Conservation (phyloP, 257 asterid genomes). For the Solanum pinnatisectum region DNA sequence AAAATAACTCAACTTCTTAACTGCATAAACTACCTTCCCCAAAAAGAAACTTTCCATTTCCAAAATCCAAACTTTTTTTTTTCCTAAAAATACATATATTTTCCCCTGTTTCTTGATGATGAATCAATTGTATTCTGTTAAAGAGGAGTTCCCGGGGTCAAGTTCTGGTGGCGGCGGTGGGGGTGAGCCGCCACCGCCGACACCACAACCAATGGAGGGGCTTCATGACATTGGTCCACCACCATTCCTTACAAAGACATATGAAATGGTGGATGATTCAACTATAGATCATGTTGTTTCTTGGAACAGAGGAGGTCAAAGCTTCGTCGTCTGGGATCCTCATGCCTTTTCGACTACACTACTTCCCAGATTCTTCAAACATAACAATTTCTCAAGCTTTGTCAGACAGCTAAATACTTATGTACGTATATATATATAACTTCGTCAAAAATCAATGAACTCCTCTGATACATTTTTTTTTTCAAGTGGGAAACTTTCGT, state of each 20-base stretch:
- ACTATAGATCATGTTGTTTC: constrained; percentile 41
- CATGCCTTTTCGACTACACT: constrained; percentile 47
- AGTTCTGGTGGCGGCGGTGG: neutral
- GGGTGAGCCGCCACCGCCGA: neutral
- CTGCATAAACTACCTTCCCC: constrained; percentile 23
- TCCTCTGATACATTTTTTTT: neutral
- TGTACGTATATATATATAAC: constrained; percentile 27
- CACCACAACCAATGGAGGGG: constrained; percentile 79
- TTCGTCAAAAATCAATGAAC: neutral
- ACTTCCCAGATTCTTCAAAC: constrained; percentile 66
- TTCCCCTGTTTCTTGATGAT: neutral
- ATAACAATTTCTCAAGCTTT: constrained; percentile 77
- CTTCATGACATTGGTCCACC: constrained; percentile 76
- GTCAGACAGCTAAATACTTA: constrained; percentile 84
- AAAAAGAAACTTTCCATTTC: constrained; percentile 2
- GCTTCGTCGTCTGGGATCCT: constrained; percentile 82
- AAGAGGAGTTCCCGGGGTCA: constrained; percentile 43
- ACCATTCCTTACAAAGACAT: constrained; percentile 75
- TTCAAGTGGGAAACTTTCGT: neutral
- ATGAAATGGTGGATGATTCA: constrained; percentile 74
- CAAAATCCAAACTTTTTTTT: neutral
- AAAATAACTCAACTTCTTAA: constrained; percentile 3
- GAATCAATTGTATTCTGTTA: constrained; percentile 24
- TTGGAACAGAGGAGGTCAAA: constrained; percentile 75
- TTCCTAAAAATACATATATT: neutral